A percentile compares a stretch with the other conserved stretches of the same genome.
phyloP scores from a whole-genome alignment of 495 filamentous ascomycete genomes.

The Aspergillus carlsbadensis region DNA sequence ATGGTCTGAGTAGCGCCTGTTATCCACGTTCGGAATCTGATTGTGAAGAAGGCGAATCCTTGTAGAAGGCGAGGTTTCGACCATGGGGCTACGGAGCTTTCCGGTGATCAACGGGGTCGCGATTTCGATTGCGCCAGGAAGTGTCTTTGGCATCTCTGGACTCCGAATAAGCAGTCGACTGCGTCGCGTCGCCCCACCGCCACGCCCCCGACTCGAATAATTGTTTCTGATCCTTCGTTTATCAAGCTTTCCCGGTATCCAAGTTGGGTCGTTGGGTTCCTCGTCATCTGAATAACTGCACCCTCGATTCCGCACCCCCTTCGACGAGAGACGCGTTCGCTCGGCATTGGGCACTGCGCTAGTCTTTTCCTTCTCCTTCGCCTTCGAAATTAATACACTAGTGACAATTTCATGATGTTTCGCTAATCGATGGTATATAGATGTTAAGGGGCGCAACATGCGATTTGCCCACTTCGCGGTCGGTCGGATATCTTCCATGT shows the following conservation, averaged over 20 bases:
- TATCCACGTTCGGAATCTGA: not conserved
- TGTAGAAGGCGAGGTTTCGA: constrained; percentile 11
- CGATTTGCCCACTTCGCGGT: constrained; percentile 51
- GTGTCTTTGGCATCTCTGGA: constrained; percentile 35
- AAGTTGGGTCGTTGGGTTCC: constrained; percentile 43
- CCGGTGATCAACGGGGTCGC: constrained; percentile 47
- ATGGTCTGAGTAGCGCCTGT: constrained; percentile 1
- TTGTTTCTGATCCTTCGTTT: constrained; percentile 39
- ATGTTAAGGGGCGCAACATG: constrained; percentile 47
- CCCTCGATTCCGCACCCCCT: constrained; percentile 4
- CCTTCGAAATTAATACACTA: constrained; percentile 33
- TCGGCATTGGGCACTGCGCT: constrained; percentile 1
- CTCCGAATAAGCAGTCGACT: constrained; percentile 36
- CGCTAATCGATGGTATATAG: constrained; percentile 44
- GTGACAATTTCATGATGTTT: constrained; percentile 42
- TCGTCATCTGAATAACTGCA: constrained; percentile 34
- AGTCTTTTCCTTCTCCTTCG: constrained; percentile 17
- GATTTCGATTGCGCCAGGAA: constrained; percentile 48
- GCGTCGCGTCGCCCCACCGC: constrained; percentile 24
- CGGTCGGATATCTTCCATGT: constrained; percentile 44
- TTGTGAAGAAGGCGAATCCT: constrained; percentile 24
- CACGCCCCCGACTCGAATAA: constrained; percentile 35
- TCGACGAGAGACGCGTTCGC: constrained; percentile 3
- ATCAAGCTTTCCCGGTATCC: constrained; percentile 40
- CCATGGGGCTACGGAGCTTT: constrained; percentile 24